Evolutionary conservation across 208 protist genomes (phyloP).

Genomic region (Crithidia fasciculata): DNA sequence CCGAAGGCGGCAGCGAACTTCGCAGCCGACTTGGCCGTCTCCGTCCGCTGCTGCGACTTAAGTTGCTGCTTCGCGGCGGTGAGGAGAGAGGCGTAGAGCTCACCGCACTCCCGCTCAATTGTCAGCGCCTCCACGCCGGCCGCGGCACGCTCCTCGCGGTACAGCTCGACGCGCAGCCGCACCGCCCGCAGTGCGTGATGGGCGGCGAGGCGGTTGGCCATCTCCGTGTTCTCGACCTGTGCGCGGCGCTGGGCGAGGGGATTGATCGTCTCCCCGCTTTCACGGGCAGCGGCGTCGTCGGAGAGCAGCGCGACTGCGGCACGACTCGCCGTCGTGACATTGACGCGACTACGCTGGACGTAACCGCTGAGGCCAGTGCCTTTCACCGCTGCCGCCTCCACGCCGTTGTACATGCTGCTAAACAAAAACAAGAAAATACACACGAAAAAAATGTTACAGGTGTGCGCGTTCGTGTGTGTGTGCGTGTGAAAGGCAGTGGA

Average conservation of each 20-base stretch:
- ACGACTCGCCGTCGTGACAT: conserved; percentile 29
- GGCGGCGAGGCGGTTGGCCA: conserved; percentile 52
- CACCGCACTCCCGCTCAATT: conserved; percentile 67
- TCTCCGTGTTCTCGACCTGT: conserved; percentile 71
- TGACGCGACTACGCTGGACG: conserved; percentile 76
- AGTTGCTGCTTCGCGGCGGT: conserved; percentile 40
- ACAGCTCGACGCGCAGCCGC: conserved; percentile 62
- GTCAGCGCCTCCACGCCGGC: conserved; percentile 47
- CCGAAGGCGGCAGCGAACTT: conserved; percentile 78
- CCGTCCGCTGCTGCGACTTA: conserved; percentile 33
- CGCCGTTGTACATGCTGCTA: conserved; percentile 78
- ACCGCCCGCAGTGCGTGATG: conserved; percentile 68
- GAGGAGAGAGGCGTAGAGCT: conserved; percentile 56
- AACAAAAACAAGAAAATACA: neutral
- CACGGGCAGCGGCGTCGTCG: conserved; percentile 26
- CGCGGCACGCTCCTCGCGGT: conserved; percentile 70
- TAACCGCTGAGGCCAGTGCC: conserved; percentile 87
- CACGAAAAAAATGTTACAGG: neutral
- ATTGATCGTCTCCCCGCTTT: conserved; percentile 54
- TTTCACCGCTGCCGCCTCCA: conserved; percentile 68
- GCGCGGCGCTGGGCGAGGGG: conserved; percentile 71
- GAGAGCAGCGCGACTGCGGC: conserved; percentile 27
- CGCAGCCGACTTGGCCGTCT: conserved; percentile 68
- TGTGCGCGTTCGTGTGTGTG: neutral
- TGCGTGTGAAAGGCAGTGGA: neutral